Evolutionary conservation across 192 early-diverging fungal species (phyloP).

Genomic region (Mortierella hygrophila): DNA sequence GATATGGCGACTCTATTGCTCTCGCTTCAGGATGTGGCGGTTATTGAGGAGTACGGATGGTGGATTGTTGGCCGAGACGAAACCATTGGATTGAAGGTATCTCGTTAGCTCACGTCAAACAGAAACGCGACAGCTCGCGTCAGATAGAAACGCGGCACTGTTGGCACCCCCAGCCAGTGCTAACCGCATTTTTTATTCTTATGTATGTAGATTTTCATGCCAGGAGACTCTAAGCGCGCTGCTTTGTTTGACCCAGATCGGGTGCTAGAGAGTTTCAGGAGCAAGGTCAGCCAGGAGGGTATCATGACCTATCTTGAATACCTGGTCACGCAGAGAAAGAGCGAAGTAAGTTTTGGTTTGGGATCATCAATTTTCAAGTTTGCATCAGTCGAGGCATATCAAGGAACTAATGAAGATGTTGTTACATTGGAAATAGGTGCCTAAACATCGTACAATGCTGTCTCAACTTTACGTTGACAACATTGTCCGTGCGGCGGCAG

Average conservation of each 20-base stretch:
- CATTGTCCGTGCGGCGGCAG: background rate
- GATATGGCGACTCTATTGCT: slow-evolving; percentile 58
- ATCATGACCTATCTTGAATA: slow-evolving; percentile 65
- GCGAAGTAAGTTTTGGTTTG: slow-evolving; percentile 36
- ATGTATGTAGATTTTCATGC: slow-evolving; percentile 54
- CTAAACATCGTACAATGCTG: slow-evolving; percentile 33
- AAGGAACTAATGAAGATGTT: background rate
- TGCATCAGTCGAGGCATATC: background rate
- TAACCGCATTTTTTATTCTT: background rate
- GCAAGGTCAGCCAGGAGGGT: slow-evolving; percentile 45
- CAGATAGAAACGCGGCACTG: background rate
- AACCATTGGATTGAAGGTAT: slow-evolving; percentile 60
- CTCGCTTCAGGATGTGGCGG: slow-evolving; percentile 32
- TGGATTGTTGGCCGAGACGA: slow-evolving; percentile 65
- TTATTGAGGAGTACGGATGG: slow-evolving; percentile 64
- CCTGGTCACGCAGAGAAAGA: slow-evolving; percentile 60
- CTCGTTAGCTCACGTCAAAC: background rate
- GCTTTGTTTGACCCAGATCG: slow-evolving; percentile 52
- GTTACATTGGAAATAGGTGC: background rate
- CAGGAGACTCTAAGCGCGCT: slow-evolving; percentile 35
- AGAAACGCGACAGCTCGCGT: background rate
- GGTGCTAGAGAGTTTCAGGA: slow-evolving; percentile 43
- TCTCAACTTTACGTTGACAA: slow-evolving; percentile 33
- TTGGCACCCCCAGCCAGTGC: background rate
- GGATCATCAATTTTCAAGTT: background rate